These are phyloP conservation scores for Orbilia quercus DNA, from an alignment of 2,329 filamentous ascomycete genomes.

Conservation along the genomic window DNA sequence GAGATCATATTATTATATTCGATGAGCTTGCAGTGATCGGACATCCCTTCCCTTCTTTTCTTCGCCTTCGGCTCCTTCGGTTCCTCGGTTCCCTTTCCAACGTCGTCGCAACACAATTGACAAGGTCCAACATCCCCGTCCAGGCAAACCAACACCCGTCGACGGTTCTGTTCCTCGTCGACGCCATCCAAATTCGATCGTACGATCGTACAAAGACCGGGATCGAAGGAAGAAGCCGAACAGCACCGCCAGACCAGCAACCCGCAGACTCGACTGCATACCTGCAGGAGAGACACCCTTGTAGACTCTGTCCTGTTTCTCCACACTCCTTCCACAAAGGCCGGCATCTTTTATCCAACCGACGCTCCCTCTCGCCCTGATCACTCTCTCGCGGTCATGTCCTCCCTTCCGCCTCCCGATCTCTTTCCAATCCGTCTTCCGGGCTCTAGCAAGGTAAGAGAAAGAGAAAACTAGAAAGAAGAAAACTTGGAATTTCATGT, in stretches of 20 bases:
- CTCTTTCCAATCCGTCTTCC: constrained; percentile 33
- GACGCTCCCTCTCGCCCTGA: constrained; percentile 6
- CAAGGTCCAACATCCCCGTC: too few relatives aligned
- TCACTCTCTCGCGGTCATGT: constrained; percentile 27
- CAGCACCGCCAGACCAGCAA: constrained; percentile 20
- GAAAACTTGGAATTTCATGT: constrained; percentile 6
- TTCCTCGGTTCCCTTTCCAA: neutral
- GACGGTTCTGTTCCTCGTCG: too few relatives aligned
- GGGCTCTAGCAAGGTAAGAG: constrained; percentile 40
- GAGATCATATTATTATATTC: too few relatives aligned
- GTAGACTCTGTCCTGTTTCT: constrained; percentile 28
- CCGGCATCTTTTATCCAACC: constrained; percentile 35
- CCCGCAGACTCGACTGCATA: too few relatives aligned
- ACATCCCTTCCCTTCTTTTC: neutral
- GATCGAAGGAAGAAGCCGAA: constrained; percentile 16
- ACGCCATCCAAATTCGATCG: too few relatives aligned
- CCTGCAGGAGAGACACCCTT: constrained; percentile 25
- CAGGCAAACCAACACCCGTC: too few relatives aligned
- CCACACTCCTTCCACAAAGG: constrained; percentile 40
- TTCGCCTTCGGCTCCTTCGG: neutral
- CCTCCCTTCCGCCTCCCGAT: constrained; percentile 42
- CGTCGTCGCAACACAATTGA: constrained; percentile 49
- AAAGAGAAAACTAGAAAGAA: neutral
- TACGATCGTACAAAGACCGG: neutral
- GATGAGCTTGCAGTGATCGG: neutral